Base-by-base conservation (phyloP, 73 alveolate genomes). In the Paraurostyla sp. region DNA sequence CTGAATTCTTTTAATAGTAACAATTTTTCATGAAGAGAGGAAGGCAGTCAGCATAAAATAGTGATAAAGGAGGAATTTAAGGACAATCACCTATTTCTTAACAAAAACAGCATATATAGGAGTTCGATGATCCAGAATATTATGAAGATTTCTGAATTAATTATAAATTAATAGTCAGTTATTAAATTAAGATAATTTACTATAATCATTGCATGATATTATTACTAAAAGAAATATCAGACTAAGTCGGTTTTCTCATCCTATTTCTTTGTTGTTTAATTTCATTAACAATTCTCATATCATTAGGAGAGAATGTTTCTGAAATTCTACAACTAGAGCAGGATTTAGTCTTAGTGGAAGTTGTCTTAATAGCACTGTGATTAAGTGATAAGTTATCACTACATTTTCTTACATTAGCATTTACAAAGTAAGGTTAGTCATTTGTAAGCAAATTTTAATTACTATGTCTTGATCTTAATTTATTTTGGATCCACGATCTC, bases 241-340 rank as follows among this genome's bases (percentile, higher is more conserved):
- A n/a, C n/a, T n/a, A n/a, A n/a, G n/a, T n/a, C n/a, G 30, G 13
- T 36, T 38, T 35, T 38, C 25, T 2, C 9, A 15, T 65, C 41
- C 25, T 38, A 23, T 38, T 6, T 22, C 33, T 36, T 65, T 38
- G 2, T 49, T 30, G 23, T 36, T 11, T 15, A 65, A 65, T 35
- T 20, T 35, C 30, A 38, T 65, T 65, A 1, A 40, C 42, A 2
- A 65, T 58, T 38, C 42, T 32, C 58, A 6, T 11, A 38, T 65
- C 82, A 65, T 65, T 65, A 38, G 82, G 82, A 38, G 82, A 65
- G 60, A 56, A 65, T 38, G 54, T 36, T 38, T 65, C 82, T 36
- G 82, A 65, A 16, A 65, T 65, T 18, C 20, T 6, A 38, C 82
- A 22, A 38, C 58, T 60, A 9, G 50, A 33, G 32, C 78, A 60